phyloP scores from a whole-genome alignment of 495 filamentous ascomycete species.

The Entonaema liquescens region DNA sequence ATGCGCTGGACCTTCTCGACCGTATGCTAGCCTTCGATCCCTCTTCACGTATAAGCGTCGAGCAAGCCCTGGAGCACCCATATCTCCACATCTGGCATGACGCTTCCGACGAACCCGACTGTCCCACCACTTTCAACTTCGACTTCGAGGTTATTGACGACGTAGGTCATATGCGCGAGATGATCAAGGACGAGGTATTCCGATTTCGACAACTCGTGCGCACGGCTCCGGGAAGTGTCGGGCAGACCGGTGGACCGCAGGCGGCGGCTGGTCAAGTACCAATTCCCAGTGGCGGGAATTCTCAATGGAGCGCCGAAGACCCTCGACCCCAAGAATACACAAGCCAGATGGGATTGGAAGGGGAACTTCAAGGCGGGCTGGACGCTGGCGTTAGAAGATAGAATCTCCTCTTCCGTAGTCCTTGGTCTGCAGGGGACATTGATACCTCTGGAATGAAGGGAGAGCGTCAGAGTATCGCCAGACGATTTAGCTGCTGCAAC shows the following conservation, averaged over 20 bases:
- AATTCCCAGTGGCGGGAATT: slow-evolving; percentile 73
- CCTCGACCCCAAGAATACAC: slow-evolving; percentile 85
- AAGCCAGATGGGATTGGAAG: slow-evolving; percentile 70
- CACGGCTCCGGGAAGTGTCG: slow-evolving; percentile 61
- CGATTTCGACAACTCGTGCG: slow-evolving; percentile 82
- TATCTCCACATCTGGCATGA: slow-evolving; percentile 99
- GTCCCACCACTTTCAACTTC: slow-evolving; percentile 95
- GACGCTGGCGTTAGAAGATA: slow-evolving; percentile 62
- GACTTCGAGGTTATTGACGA: slow-evolving; percentile 96
- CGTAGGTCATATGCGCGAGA: slow-evolving; percentile 89
- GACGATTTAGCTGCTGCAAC: slow-evolving; percentile 19
- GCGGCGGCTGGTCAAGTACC: slow-evolving; percentile 62
- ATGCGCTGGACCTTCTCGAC: slow-evolving; percentile 93
- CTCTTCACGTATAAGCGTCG: slow-evolving; percentile 87
- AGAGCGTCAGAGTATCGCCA: not conserved
- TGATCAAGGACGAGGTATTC: slow-evolving; percentile 94
- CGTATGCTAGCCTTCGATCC: slow-evolving; percentile 98
- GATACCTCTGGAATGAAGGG: not conserved
- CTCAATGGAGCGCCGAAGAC: slow-evolving; percentile 81
- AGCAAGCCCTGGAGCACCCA: slow-evolving; percentile 91
- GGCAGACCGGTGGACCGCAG: slow-evolving; percentile 39
- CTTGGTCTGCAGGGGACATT: not conserved
- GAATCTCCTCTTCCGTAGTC: slow-evolving; percentile 15
- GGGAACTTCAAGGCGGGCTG: slow-evolving; percentile 83
- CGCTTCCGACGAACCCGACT: slow-evolving; percentile 91